Conservation (phyloP, 2,329 filamentous ascomycete species). For the Ophiostoma pallidulum region DNA sequence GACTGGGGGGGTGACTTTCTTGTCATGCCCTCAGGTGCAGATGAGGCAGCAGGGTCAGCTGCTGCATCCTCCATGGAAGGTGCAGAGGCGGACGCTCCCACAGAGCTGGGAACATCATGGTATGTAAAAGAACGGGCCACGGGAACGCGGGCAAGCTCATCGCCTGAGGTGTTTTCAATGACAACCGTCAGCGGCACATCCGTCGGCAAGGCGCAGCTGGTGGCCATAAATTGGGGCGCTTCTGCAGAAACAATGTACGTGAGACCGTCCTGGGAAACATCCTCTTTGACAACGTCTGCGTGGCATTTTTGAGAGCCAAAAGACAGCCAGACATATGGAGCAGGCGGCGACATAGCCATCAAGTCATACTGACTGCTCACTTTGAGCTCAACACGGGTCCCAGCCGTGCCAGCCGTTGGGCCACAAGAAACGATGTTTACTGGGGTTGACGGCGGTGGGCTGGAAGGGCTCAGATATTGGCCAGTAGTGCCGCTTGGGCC, state of each 20-base stretch:
- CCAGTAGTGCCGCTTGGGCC: slow-evolving; percentile 53
- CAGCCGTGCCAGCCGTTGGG: slow-evolving; percentile 58
- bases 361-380: slow-evolving; percentile 69
- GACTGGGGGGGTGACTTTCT: slow-evolving; percentile 30
- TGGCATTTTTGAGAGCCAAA: slow-evolving; percentile 72
- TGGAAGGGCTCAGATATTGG: slow-evolving; percentile 45
- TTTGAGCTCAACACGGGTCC: slow-evolving; percentile 63
- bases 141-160: slow-evolving; percentile 42
- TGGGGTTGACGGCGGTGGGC: slow-evolving; percentile 24
- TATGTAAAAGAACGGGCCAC: slow-evolving; percentile 38
- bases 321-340: slow-evolving; percentile 53
- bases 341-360: slow-evolving; percentile 42
- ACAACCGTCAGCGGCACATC: slow-evolving; percentile 47
- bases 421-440: slow-evolving; percentile 53
- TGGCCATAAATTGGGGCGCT: slow-evolving; percentile 52
- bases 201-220: slow-evolving; percentile 35
- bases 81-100: slow-evolving; percentile 18
- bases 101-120: slow-evolving; percentile 21
- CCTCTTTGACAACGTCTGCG: slow-evolving; percentile 51
- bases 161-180: slow-evolving; percentile 41
- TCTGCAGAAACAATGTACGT: slow-evolving; percentile 61
- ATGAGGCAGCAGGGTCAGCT: slow-evolving; percentile 18
- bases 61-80: slow-evolving; percentile 13
- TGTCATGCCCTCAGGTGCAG: slow-evolving; percentile 32
- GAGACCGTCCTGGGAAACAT: slow-evolving; percentile 43